A percentile compares a stretch with the other conserved stretches of the same genome.
Conservation (phyloP, 331 rosid genomes). For the Dryas integrifolia region DNA sequence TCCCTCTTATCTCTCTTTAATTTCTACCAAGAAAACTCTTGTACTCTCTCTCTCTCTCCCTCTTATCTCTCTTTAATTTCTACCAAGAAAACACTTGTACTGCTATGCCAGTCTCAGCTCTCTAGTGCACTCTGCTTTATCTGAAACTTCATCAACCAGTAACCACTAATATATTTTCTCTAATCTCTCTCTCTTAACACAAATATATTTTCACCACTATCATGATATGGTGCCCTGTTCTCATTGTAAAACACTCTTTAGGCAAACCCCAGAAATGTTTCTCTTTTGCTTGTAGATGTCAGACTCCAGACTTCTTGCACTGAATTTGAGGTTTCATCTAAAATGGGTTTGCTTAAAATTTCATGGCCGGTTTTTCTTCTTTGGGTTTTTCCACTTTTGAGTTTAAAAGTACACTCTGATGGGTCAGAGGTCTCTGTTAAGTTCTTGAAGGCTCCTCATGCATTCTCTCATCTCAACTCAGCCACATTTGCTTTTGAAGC, state of each 20-base stretch:
- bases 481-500: slow-evolving; percentile 66
- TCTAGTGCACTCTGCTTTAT: slow-evolving; percentile 36
- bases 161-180: slow-evolving; percentile 12
- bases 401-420: slow-evolving; percentile 38
- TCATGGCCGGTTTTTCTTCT: slow-evolving; percentile 31
- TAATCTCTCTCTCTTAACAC: slow-evolving; percentile 16
- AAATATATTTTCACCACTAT: slow-evolving; percentile 1
- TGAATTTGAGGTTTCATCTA: slow-evolving; percentile 19
- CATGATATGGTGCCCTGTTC: slow-evolving; percentile 29
- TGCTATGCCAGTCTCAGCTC: slow-evolving; percentile 27
- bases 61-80: slow-evolving; percentile 22
- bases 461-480: slow-evolving; percentile 65
- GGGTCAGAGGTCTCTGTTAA: slow-evolving; percentile 51
- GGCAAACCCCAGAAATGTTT: slow-evolving; percentile 34
- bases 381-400: slow-evolving; percentile 40
- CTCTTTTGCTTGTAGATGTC: slow-evolving; percentile 26
- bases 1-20: too few relatives aligned
- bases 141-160: slow-evolving; percentile 46
- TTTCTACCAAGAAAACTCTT: too few relatives aligned
- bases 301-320: slow-evolving; percentile 8
- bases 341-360: slow-evolving; percentile 49
- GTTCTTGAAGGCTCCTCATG: slow-evolving; percentile 69
- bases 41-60: slow-evolving; percentile 20
- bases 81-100: slow-evolving; percentile 26
- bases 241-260: slow-evolving; percentile 18